Evolutionary conservation across 23 red algal genomes (phyloP), one percentile per base, ranked within the genome.

Genomic region (Gracilaria caudata): DNA sequence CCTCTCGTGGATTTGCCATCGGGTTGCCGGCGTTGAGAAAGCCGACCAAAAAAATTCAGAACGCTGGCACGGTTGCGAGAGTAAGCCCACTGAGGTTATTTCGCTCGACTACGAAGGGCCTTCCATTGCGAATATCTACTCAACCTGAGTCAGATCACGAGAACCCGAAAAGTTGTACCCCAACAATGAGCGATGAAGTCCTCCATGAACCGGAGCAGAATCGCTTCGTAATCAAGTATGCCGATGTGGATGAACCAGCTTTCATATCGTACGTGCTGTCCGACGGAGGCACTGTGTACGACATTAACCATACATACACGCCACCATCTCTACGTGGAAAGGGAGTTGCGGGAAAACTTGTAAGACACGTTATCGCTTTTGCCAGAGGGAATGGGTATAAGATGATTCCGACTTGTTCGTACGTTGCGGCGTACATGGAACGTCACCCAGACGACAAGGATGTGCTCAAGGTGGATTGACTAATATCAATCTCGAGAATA

Each of bases 331-430:
- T 90, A 51, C 75, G 92, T 7, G 92, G 92, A 2, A 88, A 53
- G 38, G 92, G 92, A 5, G 45, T 84, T 21, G 92, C 92, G 24
- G 92, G 46, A 56, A 78, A 77, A 32, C 63, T 94, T 28, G 80
- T 86, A 33, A 68, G 72, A 35, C 73, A 70, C 21, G 92, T 84
- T 19, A 57, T 77, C 25, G 70, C 78, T n/a, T 73, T 56, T 47
- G 92, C 83, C 7, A 54, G 92, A 37, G 37, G 66, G 40, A 73
- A 55, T 1, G 75, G 35, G 7, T 33, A 79, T 37, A 82, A 71
- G n/a, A 64, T 94, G 14, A 65, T 94, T 55, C 92, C 92, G 1
- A 84, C 83, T 51, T 94, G 92, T 58, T 85, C 92, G 17, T 94
- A 94, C 51, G 87, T 94, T 49, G 64, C 75, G 4, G 51, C 55